These are phyloP conservation scores for Amanita subjunquillea DNA, from an alignment of 768 basidiomycete species.

Conservation along the genomic window DNA sequence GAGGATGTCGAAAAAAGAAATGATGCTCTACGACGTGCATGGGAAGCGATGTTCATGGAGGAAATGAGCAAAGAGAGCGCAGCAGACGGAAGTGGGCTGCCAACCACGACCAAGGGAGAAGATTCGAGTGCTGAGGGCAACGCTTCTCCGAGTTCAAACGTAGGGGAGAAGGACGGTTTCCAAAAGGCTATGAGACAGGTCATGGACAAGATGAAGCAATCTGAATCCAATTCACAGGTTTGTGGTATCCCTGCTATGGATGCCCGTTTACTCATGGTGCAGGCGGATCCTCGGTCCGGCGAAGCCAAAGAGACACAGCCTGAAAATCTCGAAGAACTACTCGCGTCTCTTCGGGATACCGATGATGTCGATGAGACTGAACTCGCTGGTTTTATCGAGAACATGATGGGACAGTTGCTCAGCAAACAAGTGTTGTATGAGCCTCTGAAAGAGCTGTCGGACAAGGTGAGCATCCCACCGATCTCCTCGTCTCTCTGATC, in stretches of 20 bases:
- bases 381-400: constrained; percentile 61
- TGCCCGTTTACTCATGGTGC: not conserved
- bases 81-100: not conserved
- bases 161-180: constrained; percentile 31
- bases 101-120: constrained; percentile 1
- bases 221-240: constrained; percentile 47
- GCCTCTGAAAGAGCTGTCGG: constrained; percentile 70
- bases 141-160: constrained; percentile 3
- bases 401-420: constrained; percentile 76
- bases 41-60: constrained; percentile 47
- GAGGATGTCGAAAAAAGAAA: constrained; percentile 16
- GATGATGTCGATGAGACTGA: constrained; percentile 33
- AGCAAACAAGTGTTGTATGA: constrained; percentile 80
- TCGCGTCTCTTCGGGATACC: constrained; percentile 35
- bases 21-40: constrained; percentile 44
- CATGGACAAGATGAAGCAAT: constrained; percentile 64
- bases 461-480: constrained; percentile 37
- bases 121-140: not conserved
- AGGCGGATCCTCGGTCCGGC: constrained; percentile 13
- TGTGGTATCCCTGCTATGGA: constrained; percentile 6
- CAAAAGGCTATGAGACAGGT: constrained; percentile 62
- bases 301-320: constrained; percentile 14
- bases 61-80: constrained; percentile 2
- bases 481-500: not conserved
- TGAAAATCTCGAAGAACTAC: constrained; percentile 39